Percentiles rank a stretch among this genome's conserved stretches.
Evolutionary conservation across 495 filamentous ascomycete genomes (phyloP).

Genomic region (Chaetomium fimeti): DNA sequence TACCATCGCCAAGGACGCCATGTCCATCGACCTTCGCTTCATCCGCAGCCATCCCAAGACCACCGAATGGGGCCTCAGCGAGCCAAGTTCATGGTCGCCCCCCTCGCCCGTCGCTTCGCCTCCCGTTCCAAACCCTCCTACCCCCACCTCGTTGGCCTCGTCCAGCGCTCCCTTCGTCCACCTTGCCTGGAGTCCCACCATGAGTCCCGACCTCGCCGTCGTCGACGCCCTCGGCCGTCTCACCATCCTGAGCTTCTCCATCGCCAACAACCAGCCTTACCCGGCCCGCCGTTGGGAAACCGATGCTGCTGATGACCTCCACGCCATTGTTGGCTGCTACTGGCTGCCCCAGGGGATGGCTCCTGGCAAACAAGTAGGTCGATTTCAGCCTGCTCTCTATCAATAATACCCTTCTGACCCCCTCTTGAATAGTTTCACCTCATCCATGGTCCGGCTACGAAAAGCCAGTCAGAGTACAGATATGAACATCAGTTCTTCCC

Average conservation of each 20-base stretch:
- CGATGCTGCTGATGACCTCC: constrained; percentile 68
- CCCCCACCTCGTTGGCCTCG: constrained; percentile 39
- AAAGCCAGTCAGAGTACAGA: constrained; percentile 43
- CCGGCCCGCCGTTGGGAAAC: constrained; percentile 52
- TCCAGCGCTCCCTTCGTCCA: constrained; percentile 58
- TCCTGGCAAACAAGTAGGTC: constrained; percentile 50
- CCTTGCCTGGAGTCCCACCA: constrained; percentile 74
- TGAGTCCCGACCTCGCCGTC: constrained; percentile 67
- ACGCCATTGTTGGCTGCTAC: constrained; percentile 75
- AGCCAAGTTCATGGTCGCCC: constrained; percentile 45
- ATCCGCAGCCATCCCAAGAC: constrained; percentile 66
- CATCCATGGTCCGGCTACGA: constrained; percentile 48
- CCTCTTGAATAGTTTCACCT: constrained; percentile 24
- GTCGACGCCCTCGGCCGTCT: constrained; percentile 73
- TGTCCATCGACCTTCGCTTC: constrained; percentile 65
- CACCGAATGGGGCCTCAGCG: constrained; percentile 76
- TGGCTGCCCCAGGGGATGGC: constrained; percentile 65
- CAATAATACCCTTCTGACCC: not conserved
- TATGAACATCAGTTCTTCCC: constrained; percentile 51
- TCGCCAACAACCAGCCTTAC: constrained; percentile 65
- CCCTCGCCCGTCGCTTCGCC: constrained; percentile 42
- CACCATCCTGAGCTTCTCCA: constrained; percentile 60
- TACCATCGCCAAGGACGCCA: constrained; percentile 69
- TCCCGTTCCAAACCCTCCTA: constrained; percentile 45
- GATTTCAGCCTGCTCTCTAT: not conserved